Evolutionary conservation across 2,329 filamentous ascomycete genomes (phyloP), one percentile per base, ranked within the genome.

Genomic region (Dactylella cylindrospora): DNA sequence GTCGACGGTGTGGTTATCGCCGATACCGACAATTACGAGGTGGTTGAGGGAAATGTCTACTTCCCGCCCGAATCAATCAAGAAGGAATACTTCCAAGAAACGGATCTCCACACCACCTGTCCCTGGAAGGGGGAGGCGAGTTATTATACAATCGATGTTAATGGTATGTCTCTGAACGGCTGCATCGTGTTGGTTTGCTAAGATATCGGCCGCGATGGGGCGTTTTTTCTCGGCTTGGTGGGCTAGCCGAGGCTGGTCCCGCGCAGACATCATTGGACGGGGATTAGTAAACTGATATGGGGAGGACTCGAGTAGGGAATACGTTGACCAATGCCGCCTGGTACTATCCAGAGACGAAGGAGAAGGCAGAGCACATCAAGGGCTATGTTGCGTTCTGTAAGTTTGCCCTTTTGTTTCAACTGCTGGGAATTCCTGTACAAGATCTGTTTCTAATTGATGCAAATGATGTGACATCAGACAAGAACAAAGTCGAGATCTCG

Each of bases 321-420:
- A 33, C 40, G 10, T 31, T 47, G 15, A 46, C 44, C 35, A 43
- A 61, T 28, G 47, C 77, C 2, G 80, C 79, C 0, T 83, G 80
- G 80, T 82, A 78, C 65, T 83, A 83, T 64, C 75, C 79, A 2
- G 68, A 75, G 33, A 76, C 80, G 1, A 72, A 72, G 67, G 75
- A 76, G 49, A 75, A 76, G 19, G 77, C 75, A 36, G 75, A 76
- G 23, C 70, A 74, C 46, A 80, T 83, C 66, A 78, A 77, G 68
- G 76, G 76, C 35, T 74, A 79, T 67, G 77, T 83, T 31, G 80
- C 80, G 3, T 83, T 83, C 67, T 82, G 80, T 78, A 71, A 76
- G 79, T 64, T 23, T 20, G 6, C n/a, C 7, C 9, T 23, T 7
- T 25, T n/a, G n/a, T n/a, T n/a, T n/a, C n/a, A n/a, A n/a, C n/a